Percentiles rank a stretch among this genome's conserved stretches.
Conservation (phyloP, 225 moss, liverwort and hornwort genomes). For the Asterella californica region DNA sequence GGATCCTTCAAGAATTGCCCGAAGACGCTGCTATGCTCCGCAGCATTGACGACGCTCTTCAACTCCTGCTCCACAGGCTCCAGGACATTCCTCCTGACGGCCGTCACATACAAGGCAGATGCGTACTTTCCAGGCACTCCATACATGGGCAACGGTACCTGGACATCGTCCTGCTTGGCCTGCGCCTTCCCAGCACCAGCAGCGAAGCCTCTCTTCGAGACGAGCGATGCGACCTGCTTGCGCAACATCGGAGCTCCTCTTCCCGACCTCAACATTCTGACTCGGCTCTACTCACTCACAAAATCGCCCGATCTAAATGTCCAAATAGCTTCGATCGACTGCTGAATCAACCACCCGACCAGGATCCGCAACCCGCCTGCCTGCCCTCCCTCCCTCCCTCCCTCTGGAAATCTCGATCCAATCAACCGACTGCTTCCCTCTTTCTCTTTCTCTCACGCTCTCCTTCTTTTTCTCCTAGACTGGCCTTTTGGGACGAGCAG, state of each 20-base stretch:
- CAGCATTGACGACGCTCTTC: slow-evolving; percentile 54
- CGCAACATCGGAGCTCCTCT: slow-evolving; percentile 23
- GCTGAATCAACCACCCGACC: not conserved
- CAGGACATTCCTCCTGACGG: slow-evolving; percentile 49
- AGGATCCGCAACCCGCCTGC: not conserved
- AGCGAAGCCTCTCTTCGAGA: slow-evolving; percentile 19
- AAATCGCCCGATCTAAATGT: not conserved
- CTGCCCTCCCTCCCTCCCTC: not conserved
- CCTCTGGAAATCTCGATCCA: not conserved
- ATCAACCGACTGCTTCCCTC: not conserved
- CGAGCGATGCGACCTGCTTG: slow-evolving; percentile 28
- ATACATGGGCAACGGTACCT: slow-evolving; percentile 61
- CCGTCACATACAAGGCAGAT: slow-evolving; percentile 61
- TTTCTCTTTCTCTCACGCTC: no score
- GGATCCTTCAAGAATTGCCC: slow-evolving; percentile 68
- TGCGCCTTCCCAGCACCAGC: slow-evolving; percentile 33
- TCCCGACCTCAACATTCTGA: slow-evolving; percentile 36
- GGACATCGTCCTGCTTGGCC: slow-evolving; percentile 28
- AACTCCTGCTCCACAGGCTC: slow-evolving; percentile 69
- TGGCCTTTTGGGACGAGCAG: no score
- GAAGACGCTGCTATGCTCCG: slow-evolving; percentile 48
- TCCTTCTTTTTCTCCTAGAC: no score
- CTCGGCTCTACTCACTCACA: not conserved
- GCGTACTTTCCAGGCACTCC: slow-evolving; percentile 89
- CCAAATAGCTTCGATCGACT: not conserved